Evolutionary conservation across 371 early-diverging fungal species (phyloP), one percentile per base, ranked within the genome.

Genomic region (Mortierella sp.): DNA sequence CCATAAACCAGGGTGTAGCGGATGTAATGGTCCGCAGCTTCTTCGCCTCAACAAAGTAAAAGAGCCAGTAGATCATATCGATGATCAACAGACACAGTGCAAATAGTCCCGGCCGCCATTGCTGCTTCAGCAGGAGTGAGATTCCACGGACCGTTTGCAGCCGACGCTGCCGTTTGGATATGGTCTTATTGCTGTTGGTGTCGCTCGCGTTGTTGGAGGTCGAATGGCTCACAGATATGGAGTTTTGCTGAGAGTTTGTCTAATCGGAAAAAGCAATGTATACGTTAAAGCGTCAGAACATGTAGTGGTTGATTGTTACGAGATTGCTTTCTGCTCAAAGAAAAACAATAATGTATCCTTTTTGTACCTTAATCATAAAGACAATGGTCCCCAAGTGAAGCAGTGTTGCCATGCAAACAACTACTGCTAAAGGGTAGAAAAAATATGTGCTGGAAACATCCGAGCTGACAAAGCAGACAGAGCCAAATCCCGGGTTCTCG

Each of bases 31-130:
- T 37, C 11, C 21, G 31, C 8, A 70, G 43, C 27, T 76, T 76
- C 32, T 65, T 69, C 14, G 65, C 60, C 17, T 69, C 78, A 14
- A 57, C 26, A 23, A 76, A 70, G 47, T 70, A 69, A 42, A 76
- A 76, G 1, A 65, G 61, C 62, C 64, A 76, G 32, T 65, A 69
- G 26, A 54, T 60, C 61, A 76, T 64, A 19, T 70, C 56, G 21
- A 57, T 49, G 28, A 60, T 44, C 32, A 76, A 42, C n/a, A 64
- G 51, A 23, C 60, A 76, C 3, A 65, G 47, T 0, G 78, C 78
- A 19, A 76, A 54, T 6, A 65, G 41, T 21, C 78, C 78, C 0
- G 78, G 59, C 17, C 78, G 70, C 70, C 78, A 76, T 37, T 76
- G 78, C n/a, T 76, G 61, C 39, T 69, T 70, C 12, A 76, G 55